These are phyloP conservation scores for Brachypodium distachyon DNA, from an alignment of 202 grass and related monocot genomes.

Conservation along the genomic window DNA sequence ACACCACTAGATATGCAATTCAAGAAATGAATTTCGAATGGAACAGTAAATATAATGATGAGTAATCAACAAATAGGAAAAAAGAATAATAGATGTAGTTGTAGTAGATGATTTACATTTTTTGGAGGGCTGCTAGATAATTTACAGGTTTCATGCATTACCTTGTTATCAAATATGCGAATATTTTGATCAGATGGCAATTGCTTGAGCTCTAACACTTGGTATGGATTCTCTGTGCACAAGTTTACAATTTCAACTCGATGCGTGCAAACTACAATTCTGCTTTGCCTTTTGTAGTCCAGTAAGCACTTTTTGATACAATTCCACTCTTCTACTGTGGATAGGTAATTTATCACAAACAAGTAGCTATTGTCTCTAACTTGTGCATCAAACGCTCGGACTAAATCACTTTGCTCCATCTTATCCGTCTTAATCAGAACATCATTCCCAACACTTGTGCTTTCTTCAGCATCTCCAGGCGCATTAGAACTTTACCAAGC, in stretches of 20 bases:
- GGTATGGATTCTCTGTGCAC: too few species aligned
- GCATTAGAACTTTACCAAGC: background rate
- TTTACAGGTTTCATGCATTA: too few species aligned
- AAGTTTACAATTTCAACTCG: background rate
- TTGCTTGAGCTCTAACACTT: background rate
- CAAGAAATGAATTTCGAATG: too few species aligned
- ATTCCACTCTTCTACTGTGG: background rate
- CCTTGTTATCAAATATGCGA: background rate
- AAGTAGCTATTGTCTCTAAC: background rate
- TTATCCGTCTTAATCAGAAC: background rate
- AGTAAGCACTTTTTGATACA: background rate
- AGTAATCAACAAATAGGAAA: too few species aligned
- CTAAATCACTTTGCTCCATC: background rate
- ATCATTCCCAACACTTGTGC: background rate
- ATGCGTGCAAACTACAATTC: background rate
- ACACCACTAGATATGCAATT: too few species aligned
- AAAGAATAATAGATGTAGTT: too few species aligned
- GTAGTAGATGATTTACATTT: too few species aligned
- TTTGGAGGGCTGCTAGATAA: too few species aligned
- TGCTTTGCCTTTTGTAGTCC: background rate
- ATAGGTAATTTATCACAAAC: background rate
- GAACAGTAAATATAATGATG: too few species aligned
- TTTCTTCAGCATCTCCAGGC: too few species aligned
- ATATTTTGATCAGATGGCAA: background rate
- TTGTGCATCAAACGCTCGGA: background rate